Evolutionary conservation across 371 early-diverging fungal species (phyloP), one percentile per base, ranked within the genome.

Genomic region (Syncephalastrum racemosum): DNA sequence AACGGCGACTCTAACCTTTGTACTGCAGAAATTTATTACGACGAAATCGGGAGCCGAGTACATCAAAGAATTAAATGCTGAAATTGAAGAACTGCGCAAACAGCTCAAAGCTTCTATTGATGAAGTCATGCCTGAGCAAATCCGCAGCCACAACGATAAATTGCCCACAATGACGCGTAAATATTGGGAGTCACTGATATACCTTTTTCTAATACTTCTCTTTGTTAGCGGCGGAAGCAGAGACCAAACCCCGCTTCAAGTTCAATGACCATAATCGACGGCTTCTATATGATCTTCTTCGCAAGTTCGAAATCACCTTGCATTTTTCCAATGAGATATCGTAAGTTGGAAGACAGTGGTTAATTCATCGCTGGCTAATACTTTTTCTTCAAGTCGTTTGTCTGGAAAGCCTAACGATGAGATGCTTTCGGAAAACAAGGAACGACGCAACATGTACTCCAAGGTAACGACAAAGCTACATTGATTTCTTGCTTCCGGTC

Each of bases 371-470:
- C 20, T 14, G 48, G 14, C 19, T 6, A 22, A 23, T 48, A 22
- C 23, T 0, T 25, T 24, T 16, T n/a, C n/a, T n/a, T 15, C 49
- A 4, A 23, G n/a, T 10, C n/a, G 23, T 8, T 2, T 24, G 14
- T 49, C 18, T 0, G 23, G 25, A 7, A n/a, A 49, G 1, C 49
- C 49, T 7, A 23, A 6, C 18, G 25, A 24, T 49, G 36, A 31
- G 36, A 25, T 41, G 8, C 42, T 62, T 1, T 31, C 75, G 1
- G 83, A 82, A 47, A 64, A 63, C 14, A 78, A 77, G 50, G 79
- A 77, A n/a, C 61, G 83, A 44, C 78, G 77, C 42, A 63, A 70
- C 24, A 74, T 80, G 60, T 80, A 82, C 55, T 73, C 73, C 55
- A 54, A 69, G 50, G 82, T 82, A 73, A 51, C 18, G n/a, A 31